Conservation (phyloP, 768 basidiomycete species). For the Tubosaeta brunneosetosa region DNA sequence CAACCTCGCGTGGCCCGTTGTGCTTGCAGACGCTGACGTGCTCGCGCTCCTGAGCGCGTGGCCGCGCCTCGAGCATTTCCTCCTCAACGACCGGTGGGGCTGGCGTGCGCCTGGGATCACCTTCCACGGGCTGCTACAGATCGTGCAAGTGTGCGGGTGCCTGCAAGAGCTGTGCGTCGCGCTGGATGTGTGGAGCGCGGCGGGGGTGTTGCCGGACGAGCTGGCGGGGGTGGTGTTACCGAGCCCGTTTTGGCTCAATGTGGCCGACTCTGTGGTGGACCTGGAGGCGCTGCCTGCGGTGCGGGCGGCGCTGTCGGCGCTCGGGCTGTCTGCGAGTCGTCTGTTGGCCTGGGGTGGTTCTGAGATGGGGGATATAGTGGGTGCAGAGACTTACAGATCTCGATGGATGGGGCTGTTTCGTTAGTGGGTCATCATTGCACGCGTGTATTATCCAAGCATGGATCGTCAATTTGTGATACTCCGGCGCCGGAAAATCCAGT, state of each 20-base stretch:
- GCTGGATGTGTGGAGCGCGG: not conserved
- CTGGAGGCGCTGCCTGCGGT: not conserved
- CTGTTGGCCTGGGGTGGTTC: not conserved
- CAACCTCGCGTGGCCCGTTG: conserved; percentile 2
- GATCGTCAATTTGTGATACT: no score
- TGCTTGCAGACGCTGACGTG: conserved; percentile 2
- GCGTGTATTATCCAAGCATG: no score
- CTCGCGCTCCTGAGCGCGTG: conserved; percentile 7
- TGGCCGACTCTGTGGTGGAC: not conserved
- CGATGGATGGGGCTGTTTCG: not conserved
- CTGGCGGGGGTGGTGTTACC: not conserved
- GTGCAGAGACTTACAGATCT: not conserved
- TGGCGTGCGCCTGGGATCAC: conserved; percentile 7
- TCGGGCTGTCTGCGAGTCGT: not conserved
- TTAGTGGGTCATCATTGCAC: no score
- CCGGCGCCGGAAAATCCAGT: no score
- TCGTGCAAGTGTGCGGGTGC: not conserved
- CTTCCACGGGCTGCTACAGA: not conserved
- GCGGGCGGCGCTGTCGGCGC: not conserved
- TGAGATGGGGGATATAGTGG: not conserved
- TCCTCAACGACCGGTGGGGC: conserved; percentile 10
- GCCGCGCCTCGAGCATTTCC: conserved; percentile 3
- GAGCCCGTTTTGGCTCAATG: not conserved
- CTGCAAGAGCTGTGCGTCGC: conserved; percentile 3
- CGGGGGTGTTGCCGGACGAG: not conserved